phyloP scores from a whole-genome alignment of 2,329 filamentous ascomycete species.

The Cryphonectria japonica region DNA sequence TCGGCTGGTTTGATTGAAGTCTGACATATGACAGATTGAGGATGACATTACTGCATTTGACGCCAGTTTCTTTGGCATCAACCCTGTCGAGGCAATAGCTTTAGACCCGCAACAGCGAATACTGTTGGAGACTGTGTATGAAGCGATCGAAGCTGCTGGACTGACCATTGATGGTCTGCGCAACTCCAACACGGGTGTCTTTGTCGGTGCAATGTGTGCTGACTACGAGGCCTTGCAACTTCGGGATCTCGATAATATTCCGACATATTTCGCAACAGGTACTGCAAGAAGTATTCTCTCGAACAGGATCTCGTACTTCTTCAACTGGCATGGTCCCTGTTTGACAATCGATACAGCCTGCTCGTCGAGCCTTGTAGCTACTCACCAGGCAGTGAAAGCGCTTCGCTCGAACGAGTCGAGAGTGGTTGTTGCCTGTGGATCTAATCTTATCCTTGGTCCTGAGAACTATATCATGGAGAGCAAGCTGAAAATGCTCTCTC shows the following conservation, averaged over 20 bases:
- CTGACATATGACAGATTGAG: neutral
- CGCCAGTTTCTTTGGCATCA: slow-evolving; percentile 37
- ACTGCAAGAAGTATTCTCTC: slow-evolving; percentile 36
- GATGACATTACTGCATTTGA: slow-evolving; percentile 25
- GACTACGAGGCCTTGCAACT: slow-evolving; percentile 34
- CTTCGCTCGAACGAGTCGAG: slow-evolving; percentile 38
- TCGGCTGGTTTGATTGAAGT: too few relatives aligned
- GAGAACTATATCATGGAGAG: slow-evolving; percentile 39
- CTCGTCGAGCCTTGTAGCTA: slow-evolving; percentile 43
- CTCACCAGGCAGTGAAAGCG: slow-evolving; percentile 44
- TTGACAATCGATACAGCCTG: slow-evolving; percentile 51
- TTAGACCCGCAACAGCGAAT: slow-evolving; percentile 29
- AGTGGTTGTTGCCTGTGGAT: slow-evolving; percentile 41
- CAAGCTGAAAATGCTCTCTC: slow-evolving; percentile 45
- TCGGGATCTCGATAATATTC: slow-evolving; percentile 30
- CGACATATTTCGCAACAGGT: slow-evolving; percentile 40
- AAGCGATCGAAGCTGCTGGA: slow-evolving; percentile 21
- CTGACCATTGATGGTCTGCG: too few relatives aligned
- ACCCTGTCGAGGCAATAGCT: slow-evolving; percentile 29
- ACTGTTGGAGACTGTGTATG: slow-evolving; percentile 23
- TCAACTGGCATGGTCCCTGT: slow-evolving; percentile 44
- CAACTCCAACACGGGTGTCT: slow-evolving; percentile 35
- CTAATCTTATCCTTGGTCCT: slow-evolving; percentile 41
- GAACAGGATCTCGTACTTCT: slow-evolving; percentile 46
- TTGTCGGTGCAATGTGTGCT: slow-evolving; percentile 33